phyloP scores from a whole-genome alignment of 1,139 yeast species.

The Hansenula lynferdii region DNA sequence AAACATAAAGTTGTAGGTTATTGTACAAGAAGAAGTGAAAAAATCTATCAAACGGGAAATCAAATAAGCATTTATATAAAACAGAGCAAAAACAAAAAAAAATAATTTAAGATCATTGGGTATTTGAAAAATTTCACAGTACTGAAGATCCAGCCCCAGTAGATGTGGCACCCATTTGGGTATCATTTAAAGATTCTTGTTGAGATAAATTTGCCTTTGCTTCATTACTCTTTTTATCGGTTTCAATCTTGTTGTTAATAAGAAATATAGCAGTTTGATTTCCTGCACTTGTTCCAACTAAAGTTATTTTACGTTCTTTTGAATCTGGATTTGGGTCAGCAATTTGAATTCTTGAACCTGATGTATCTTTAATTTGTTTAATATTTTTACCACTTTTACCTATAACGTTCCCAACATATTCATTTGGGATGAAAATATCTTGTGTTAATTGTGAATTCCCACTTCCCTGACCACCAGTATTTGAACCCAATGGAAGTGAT shows the following conservation, averaged over 20 bases:
- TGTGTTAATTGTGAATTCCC: constrained; percentile 30
- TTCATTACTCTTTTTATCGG: constrained; percentile 44
- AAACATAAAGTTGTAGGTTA: no score
- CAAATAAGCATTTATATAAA: no score
- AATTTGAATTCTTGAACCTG: constrained; percentile 74
- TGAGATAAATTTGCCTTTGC: constrained; percentile 7
- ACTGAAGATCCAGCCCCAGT: no score
- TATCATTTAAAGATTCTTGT: no score
- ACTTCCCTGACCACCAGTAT: background rate
- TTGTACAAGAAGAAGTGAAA: no score
- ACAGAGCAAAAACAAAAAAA: no score
- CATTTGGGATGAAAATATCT: constrained; percentile 72
- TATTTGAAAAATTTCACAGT: no score
- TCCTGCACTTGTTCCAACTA: constrained; percentile 65
- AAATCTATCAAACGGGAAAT: no score
- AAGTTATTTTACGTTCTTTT: constrained; percentile 58
- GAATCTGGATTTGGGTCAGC: constrained; percentile 55
- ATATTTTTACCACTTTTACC: constrained; percentile 86
- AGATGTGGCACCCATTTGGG: no score
- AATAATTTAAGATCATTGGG: no score
- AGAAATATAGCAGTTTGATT: constrained; percentile 75
- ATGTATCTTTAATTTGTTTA: constrained; percentile 69
- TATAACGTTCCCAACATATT: constrained; percentile 77
- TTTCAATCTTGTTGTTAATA: constrained; percentile 71
- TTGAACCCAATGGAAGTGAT: constrained; percentile 7